Evolutionary conservation across 768 basidiomycete species (phyloP), one percentile per base, ranked within the genome.

Genomic region (Pleurotus giganteus): DNA sequence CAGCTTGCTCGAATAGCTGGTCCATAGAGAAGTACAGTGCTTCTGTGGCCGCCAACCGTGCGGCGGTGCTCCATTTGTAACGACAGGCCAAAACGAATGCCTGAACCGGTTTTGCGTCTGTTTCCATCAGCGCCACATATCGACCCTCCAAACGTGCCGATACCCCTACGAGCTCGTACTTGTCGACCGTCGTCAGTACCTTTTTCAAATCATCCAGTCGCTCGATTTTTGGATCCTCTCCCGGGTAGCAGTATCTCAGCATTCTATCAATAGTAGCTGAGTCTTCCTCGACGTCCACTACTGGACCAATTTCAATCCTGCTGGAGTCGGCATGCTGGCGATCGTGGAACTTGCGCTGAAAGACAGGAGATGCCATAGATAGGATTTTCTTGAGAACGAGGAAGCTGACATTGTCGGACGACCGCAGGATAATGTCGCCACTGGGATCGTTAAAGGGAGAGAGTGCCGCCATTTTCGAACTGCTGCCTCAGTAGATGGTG

Each of bases 401-500:
- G 29, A 54, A 54, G 21, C 42, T 37, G 24, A 54, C 53, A 27
- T 44, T 44, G 27, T 54, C 53, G 17, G 45, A 19, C 15, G 53
- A 54, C 15, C 53, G 37, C 7, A 54, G 19, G 37, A 54, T 28
- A 13, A 54, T 37, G 27, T 54, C 53, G 24, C 42, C 53, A 12
- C 13, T 44, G 39, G 53, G 41, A 23, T 45, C 27, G 27, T 54
- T 24, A 26, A 54, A 54, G 4, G 53, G 53, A 2, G 34, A 36
- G 34, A n/a, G n/a, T 36, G 34, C 34, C 34, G n/a, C 34, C n/a
- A n/a, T n/a, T n/a, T n/a, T n/a, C n/a, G n/a, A n/a, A n/a, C n/a
- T n/a, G n/a, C n/a, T n/a, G n/a, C n/a, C n/a, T n/a, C n/a, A n/a
- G n/a, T n/a, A n/a, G n/a, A n/a, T n/a, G n/a, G n/a, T n/a, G n/a